Conservation (phyloP, 495 filamentous ascomycete genomes). For the Aspergillus conjunctus region DNA sequence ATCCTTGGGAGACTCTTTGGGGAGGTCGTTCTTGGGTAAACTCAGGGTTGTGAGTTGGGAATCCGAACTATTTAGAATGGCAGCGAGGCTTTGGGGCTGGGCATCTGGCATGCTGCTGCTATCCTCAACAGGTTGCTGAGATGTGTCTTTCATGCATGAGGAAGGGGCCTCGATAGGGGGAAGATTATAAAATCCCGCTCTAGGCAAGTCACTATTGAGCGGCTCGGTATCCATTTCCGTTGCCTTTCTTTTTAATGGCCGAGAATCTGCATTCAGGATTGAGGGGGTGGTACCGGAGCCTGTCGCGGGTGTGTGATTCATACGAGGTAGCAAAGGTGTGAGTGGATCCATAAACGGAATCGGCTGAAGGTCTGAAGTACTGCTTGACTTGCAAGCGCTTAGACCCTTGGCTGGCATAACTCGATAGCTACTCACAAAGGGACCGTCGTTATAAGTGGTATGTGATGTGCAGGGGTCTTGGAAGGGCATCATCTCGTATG, state of each 20-base stretch:
- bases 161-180: slow-evolving; percentile 6
- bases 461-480: neutral
- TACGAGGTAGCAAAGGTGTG: slow-evolving; percentile 13
- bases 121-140: slow-evolving; percentile 9
- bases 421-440: slow-evolving; percentile 17
- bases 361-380: slow-evolving; percentile 4
- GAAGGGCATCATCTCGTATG: slow-evolving; percentile 1
- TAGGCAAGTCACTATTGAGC: neutral
- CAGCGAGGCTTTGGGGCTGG: slow-evolving; percentile 25
- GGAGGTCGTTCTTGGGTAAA: slow-evolving; percentile 10
- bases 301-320: neutral
- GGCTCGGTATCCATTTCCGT: slow-evolving; percentile 12
- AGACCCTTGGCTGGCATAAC: neutral
- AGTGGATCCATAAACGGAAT: slow-evolving; percentile 15
- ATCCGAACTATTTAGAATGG: slow-evolving; percentile 1
- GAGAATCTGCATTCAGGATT: neutral
- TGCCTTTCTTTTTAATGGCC: slow-evolving; percentile 20
- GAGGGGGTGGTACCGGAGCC: neutral
- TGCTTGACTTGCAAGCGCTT: neutral
- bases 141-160: neutral
- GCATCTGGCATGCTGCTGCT: slow-evolving; percentile 29
- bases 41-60: slow-evolving; percentile 16
- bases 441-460: slow-evolving; percentile 22
- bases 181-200: too few relatives aligned
- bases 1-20: slow-evolving; percentile 26